Evolutionary conservation across 2,329 filamentous ascomycete genomes (phyloP), one percentile per base, ranked within the genome.

Genomic region (Coniochaeta pulveracea): DNA sequence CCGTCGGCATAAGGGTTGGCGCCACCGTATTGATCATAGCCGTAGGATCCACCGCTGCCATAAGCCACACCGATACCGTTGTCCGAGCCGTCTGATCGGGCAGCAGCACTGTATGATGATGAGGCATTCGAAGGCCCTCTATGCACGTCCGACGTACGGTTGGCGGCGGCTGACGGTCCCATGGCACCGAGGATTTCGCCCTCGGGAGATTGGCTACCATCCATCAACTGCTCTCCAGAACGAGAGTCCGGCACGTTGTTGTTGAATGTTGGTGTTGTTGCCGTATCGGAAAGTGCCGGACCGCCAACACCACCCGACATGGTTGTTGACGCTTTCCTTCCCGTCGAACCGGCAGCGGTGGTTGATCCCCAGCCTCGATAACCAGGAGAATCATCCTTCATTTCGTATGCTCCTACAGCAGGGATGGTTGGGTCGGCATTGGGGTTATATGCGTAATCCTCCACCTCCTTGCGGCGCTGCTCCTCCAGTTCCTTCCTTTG

Each of bases 381-480:
- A 30, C 89, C 89, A 3, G 76, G 72, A 33, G 69, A 70, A 41
- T 85, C 82, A 50, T 94, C 84, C 37, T 75, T 70, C 79, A 88
- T 86, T 53, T 89, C 77, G 45, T 76, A 76, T 26, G 56, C 52
- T 10, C 58, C 64, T 10, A 34, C 37, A 0, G 36, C 46, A 8
- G 61, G 71, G 10, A 94, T 66, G 1, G 82, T 85, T 1, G 88
- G 85, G 51, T 95, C 88, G 39, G 86, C 80, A 58, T 96, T 96
- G n/a, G 91, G 91, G 55, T 96, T 96, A 65, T 88, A 96, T 19
- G 83, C 80, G 54, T 96, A 96, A 52, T 96, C 91, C 55, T 96
- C 89, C 9, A 95, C 86, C 58, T 98, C 91, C 61, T 95, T 95
- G 42, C 88, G 76, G 33, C 91, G 76, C 47, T 88, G 76, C 52